A percentile compares a stretch with the other conserved stretches of the same genome.
Evolutionary conservation across 2,329 filamentous ascomycete species (phyloP).

Genomic region (Ceratocystiopsis minuta): DNA sequence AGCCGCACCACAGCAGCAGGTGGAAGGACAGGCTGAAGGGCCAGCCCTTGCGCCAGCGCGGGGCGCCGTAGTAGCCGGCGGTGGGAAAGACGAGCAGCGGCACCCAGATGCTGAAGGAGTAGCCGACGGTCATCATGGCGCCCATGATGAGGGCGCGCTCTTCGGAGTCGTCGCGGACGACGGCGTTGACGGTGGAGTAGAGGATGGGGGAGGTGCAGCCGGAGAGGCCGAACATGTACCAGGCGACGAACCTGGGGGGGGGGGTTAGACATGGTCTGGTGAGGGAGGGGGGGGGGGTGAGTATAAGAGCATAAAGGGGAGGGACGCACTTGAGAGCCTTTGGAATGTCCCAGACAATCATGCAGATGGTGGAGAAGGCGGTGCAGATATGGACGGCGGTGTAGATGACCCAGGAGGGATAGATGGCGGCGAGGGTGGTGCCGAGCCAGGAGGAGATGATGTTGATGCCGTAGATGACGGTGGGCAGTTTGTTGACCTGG

Average conservation of each 20-base stretch:
- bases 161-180: slow-evolving; percentile 1
- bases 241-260: slow-evolving; percentile 2
- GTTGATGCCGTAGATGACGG: no score
- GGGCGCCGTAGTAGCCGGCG: slow-evolving; percentile 22
- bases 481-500: slow-evolving; percentile 23
- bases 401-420: background rate
- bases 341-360: background rate
- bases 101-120: slow-evolving; percentile 27
- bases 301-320: no score
- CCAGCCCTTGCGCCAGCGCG: slow-evolving; percentile 30
- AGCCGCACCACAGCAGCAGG: slow-evolving; percentile 24
- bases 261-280: no score
- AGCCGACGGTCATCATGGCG: slow-evolving; percentile 19
- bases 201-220: background rate
- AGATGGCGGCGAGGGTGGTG: slow-evolving; percentile 34
- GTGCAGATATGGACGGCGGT: background rate
- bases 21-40: slow-evolving; percentile 28
- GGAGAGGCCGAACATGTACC: background rate
- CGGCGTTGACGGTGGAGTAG: slow-evolving; percentile 1
- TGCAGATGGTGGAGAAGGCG: background rate
- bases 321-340: no score
- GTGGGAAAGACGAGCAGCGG: slow-evolving; percentile 24
- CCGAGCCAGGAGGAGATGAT: slow-evolving; percentile 31
- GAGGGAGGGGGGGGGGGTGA: no score
- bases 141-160: background rate